A percentile compares a stretch with the other conserved stretches of the same genome.
These are phyloP conservation scores for Fragaria vesca DNA, from an alignment of 306 rosid species.

Conservation along the genomic window DNA sequence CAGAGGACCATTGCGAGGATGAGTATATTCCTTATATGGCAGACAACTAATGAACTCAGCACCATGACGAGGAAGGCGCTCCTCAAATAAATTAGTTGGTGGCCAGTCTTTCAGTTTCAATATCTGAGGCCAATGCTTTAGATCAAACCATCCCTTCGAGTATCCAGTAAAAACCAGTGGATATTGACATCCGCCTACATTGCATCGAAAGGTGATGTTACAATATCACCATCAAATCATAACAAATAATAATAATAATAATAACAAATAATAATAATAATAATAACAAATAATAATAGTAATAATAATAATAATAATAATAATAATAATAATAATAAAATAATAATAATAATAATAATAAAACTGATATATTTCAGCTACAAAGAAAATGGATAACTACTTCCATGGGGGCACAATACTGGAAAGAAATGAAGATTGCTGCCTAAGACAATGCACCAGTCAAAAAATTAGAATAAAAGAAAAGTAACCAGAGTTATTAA, in stretches of 20 bases:
- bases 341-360: too few relatives aligned
- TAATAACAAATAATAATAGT: too few relatives aligned
- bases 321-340: too few relatives aligned
- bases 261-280: too few relatives aligned
- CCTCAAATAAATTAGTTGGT: conserved; percentile 67
- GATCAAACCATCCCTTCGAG: conserved; percentile 38
- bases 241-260: too few relatives aligned
- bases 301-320: not conserved
- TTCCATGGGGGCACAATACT: too few relatives aligned
- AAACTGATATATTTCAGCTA: too few relatives aligned
- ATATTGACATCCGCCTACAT: conserved; percentile 74
- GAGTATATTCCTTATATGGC: conserved; percentile 72
- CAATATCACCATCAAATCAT: conserved; percentile 6
- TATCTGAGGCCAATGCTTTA: conserved; percentile 58
- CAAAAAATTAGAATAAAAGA: too few relatives aligned
- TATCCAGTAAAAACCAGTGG: conserved; percentile 83
- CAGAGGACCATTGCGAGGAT: conserved; percentile 51
- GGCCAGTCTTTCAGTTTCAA: conserved; percentile 92
- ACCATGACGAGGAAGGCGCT: conserved; percentile 79
- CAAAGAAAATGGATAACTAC: too few relatives aligned
- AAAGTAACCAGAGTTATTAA: not conserved
- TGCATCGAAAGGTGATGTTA: conserved; percentile 12
- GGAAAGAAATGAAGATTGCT: too few relatives aligned
- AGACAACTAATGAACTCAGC: conserved; percentile 67
- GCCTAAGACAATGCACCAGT: too few relatives aligned